These are phyloP conservation scores for Penicillium fimorum DNA, from an alignment of 495 filamentous ascomycete species.

Conservation along the genomic window DNA sequence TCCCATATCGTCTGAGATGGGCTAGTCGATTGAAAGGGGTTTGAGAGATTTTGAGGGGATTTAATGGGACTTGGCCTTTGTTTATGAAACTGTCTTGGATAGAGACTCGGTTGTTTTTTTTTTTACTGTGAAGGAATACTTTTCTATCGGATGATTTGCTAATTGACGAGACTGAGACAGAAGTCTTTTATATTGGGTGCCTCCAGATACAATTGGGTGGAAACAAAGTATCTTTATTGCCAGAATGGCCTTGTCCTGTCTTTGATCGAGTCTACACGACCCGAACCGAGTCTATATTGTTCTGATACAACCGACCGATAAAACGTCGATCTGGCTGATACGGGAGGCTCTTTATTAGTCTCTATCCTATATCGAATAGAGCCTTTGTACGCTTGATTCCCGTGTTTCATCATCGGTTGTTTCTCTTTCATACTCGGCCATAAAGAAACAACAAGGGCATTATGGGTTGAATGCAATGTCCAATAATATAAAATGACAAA, in stretches of 20 bases:
- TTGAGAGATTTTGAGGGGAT: neutral
- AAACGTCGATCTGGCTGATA: neutral
- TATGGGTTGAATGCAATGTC: neutral
- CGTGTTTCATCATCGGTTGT: neutral
- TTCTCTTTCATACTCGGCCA: neutral
- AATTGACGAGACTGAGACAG: neutral
- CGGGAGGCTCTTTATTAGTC: neutral
- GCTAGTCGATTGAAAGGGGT: neutral
- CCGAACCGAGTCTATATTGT: neutral
- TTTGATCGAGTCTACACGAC: neutral
- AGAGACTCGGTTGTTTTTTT: neutral
- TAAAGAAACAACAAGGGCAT: conserved; percentile 1
- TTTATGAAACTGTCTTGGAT: neutral
- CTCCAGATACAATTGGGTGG: neutral
- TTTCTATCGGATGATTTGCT: neutral
- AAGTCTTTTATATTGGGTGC: neutral
- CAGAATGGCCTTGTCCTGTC: neutral
- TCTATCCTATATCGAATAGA: neutral
- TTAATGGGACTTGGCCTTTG: neutral
- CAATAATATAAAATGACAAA: neutral
- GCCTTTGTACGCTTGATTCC: neutral
- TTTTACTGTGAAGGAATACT: neutral
- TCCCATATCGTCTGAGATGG: neutral
- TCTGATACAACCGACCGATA: neutral
- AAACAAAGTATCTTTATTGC: neutral